Base-by-base conservation (phyloP, 192 early-diverging fungal genomes). In the Podila clonocystis region DNA sequence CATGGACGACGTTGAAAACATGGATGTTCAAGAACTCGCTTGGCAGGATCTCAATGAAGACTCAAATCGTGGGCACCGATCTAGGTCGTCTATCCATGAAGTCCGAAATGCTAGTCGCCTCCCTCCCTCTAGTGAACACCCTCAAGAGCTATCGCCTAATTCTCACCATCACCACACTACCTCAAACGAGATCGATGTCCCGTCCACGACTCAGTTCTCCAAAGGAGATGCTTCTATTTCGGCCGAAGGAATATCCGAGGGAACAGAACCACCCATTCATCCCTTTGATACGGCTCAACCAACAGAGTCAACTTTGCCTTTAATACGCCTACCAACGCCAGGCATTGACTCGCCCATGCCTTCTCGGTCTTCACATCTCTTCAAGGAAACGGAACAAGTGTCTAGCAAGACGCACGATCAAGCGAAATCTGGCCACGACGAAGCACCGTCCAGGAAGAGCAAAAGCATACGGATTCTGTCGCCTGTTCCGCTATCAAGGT, bases 231-330 rank as follows among this genome's bases (percentile, higher is more conserved):
- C 9, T 22, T 6, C 9, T 22, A 26, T 55, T 12, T 55, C 52
- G 17, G 26, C n/a, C 52, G 26, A 55, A n/a, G 24, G 52, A n/a
- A 22, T 2, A 26, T 24, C 24, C n/a, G 52, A 55, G 17, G 17
- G 17, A 22, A 9, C 52, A 17, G 55, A 78, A 50, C 64, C 75
- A 19, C 67, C 75, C 6, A 71, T 78, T 24, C 75, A 78, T 62
- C 75, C 75, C 0, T 34, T 78, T 4, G 75, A 78, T 24, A 26
- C 59, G 6, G 68, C 60, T 17, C 9, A 49, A 29, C 11, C 68
- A 62, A 67, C 55, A 67, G 33, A 48, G 52, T 5, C 66, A 31
- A 55, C 52, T 8, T 9, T 24, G 20, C 50, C 50, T 7, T 52
- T 20, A 52, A 9, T 55, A 55, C 52, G 52, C 52, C 19, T 11